Conservation (phyloP, 163 green algal genomes). For the Prototheca cutis region DNA sequence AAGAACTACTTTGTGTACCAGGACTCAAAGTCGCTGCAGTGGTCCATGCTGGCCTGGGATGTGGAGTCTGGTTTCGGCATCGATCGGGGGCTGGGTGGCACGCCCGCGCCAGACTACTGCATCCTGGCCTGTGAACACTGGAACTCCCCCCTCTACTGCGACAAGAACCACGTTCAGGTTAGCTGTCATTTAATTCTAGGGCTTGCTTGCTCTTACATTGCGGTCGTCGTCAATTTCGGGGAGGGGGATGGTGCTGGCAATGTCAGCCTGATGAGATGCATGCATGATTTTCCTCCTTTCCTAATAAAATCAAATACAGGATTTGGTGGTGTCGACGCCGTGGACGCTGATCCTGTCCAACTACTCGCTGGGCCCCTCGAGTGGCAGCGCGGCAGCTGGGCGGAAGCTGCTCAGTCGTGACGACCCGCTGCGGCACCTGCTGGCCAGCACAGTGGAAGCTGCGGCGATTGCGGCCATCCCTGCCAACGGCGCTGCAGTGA, state of each 20-base stretch:
- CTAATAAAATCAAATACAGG: too few species aligned
- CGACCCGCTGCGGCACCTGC: background rate
- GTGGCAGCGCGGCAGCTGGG: background rate
- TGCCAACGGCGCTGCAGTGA: background rate
- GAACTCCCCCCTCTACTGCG: constrained; percentile 63
- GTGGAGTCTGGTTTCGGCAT: constrained; percentile 55
- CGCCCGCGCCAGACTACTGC: constrained; percentile 60
- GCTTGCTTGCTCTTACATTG: too few species aligned
- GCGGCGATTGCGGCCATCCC: background rate
- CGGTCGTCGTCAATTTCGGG: too few species aligned
- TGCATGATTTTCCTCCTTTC: too few species aligned
- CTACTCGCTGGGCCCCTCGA: background rate
- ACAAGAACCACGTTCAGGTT: constrained; percentile 34
- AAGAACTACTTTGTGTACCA: constrained; percentile 57
- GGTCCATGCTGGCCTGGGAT: constrained; percentile 64
- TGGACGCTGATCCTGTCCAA: constrained; percentile 37
- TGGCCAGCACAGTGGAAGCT: background rate
- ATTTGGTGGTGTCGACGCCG: constrained; percentile 33
- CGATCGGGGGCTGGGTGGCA: constrained; percentile 53
- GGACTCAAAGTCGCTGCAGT: constrained; percentile 38
- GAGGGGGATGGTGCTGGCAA: too few species aligned
- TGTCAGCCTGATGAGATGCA: too few species aligned
- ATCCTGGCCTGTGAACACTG: constrained; percentile 74
- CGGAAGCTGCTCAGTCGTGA: background rate
- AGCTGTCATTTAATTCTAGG: too few species aligned